Conservation (phyloP, 192 early-diverging fungal genomes). For the Backusella macrospora region DNA sequence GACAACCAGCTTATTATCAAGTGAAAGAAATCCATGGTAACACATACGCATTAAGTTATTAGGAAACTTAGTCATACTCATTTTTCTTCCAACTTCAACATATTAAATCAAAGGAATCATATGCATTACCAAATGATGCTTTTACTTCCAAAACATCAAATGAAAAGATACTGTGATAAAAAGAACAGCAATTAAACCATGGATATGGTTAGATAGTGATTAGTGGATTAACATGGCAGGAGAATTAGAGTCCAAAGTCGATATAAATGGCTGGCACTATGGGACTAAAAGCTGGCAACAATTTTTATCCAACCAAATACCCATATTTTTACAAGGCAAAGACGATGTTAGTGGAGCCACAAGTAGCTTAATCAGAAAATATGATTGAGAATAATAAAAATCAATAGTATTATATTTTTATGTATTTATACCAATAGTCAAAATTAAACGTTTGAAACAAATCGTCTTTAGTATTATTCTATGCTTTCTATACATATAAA, state of each 20-base stretch:
- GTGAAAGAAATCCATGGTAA: constrained; percentile 41
- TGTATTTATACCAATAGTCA: neutral
- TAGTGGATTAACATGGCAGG: constrained; percentile 52
- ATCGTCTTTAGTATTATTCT: neutral
- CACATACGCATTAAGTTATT: neutral
- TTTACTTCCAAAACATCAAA: neutral
- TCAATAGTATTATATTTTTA: neutral
- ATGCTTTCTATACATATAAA: no score
- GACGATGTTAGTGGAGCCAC: constrained; percentile 52
- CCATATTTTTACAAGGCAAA: constrained; percentile 48
- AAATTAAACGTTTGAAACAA: neutral
- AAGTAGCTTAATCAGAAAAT: neutral
- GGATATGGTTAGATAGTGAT: constrained; percentile 52
- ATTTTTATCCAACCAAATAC: constrained; percentile 42
- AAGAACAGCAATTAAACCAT: constrained; percentile 37
- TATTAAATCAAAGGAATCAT: constrained; percentile 49
- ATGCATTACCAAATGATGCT: constrained; percentile 45
- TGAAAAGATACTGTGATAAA: neutral
- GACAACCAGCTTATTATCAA: constrained; percentile 57
- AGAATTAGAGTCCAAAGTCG: constrained; percentile 31
- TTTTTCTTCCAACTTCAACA: constrained; percentile 41
- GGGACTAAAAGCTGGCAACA: constrained; percentile 56
- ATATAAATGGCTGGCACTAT: constrained; percentile 58
- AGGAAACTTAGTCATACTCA: neutral
- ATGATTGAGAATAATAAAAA: neutral